phyloP scores from a whole-genome alignment of 331 rosid species.

The Phaseolus coccineus region DNA sequence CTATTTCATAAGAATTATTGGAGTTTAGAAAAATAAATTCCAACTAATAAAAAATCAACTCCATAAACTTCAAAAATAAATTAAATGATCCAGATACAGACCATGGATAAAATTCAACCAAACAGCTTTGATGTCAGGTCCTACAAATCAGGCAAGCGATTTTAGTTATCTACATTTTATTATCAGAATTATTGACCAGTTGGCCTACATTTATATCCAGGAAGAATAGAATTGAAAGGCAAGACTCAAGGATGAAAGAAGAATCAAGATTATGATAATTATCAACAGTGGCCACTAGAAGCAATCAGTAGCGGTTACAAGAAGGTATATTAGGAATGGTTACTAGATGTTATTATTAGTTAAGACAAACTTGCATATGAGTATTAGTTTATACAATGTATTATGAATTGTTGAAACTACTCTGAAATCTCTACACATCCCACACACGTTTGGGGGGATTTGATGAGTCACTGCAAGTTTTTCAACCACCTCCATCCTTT shows the following conservation, averaged over 20 bases:
- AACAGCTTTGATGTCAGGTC: neutral
- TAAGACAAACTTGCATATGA: neutral
- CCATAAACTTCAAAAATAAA: conserved; percentile 8
- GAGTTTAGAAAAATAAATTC: conserved; percentile 2
- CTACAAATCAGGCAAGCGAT: neutral
- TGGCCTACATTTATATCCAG: neutral
- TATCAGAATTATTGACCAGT: neutral
- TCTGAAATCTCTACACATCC: neutral
- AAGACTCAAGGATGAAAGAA: neutral
- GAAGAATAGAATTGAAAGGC: neutral
- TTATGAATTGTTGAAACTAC: neutral
- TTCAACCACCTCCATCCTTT: neutral
- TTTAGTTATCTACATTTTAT: neutral
- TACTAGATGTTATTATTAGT: neutral
- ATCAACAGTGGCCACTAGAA: neutral
- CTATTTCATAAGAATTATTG: neutral
- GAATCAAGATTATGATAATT: neutral
- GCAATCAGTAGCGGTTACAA: neutral
- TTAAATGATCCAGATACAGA: neutral
- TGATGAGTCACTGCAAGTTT: neutral
- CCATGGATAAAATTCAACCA: neutral
- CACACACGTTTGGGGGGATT: neutral
- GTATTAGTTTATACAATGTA: neutral
- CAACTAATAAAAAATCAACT: neutral
- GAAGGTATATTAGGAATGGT: neutral